Evolutionary conservation across 306 rosid genomes (phyloP).

Genomic region (Malus sylvestris): DNA sequence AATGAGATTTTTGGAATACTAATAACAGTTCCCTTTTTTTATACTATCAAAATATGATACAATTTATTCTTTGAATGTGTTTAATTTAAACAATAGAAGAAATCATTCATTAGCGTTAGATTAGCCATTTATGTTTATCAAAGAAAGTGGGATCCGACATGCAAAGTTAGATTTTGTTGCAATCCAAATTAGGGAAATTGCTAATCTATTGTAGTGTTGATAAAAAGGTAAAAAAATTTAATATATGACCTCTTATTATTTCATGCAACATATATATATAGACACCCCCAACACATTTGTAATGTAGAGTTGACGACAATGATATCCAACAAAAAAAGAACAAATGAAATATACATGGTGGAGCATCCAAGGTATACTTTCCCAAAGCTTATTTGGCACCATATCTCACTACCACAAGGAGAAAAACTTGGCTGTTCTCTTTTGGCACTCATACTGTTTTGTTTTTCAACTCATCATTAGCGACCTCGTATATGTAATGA

Average conservation of each 20-base stretch:
- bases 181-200: neutral
- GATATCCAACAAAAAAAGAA: neutral
- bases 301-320: neutral
- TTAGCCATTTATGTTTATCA: neutral
- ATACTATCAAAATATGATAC: no score
- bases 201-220: neutral
- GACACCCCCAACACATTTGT: neutral
- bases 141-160: neutral
- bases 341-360: slow-evolving; percentile 1
- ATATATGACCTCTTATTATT: neutral
- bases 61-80: neutral
- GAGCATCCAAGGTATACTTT: slow-evolving; percentile 11
- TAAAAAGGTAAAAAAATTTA: no score
- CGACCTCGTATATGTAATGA: no score
- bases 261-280: neutral
- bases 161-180: neutral
- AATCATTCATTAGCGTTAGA: neutral
- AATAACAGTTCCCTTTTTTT: no score
- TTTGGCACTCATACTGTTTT: no score
- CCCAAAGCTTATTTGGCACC: neutral
- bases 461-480: no score
- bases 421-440: no score
- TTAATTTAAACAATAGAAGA: neutral
- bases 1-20: no score
- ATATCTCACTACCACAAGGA: no score